Conservation (phyloP, 2,329 filamentous ascomycete genomes). For the Penicillium hordei region DNA sequence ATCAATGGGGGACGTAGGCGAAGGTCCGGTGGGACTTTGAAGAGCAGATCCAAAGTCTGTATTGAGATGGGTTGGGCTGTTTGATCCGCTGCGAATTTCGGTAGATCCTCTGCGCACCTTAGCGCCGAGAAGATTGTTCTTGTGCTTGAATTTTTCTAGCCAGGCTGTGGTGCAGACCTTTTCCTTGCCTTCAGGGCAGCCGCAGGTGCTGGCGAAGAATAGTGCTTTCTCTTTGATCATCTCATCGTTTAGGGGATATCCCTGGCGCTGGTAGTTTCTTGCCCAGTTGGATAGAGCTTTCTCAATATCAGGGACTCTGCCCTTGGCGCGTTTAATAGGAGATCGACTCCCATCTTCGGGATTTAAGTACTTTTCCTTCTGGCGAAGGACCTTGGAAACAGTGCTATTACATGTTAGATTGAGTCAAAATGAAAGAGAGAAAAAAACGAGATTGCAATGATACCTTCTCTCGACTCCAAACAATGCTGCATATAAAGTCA, state of each 20-base stretch:
- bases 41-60: constrained; percentile 57
- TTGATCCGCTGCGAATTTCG: constrained; percentile 63
- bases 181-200: constrained; percentile 68
- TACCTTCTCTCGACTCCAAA: constrained; percentile 99
- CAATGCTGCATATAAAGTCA: constrained; percentile 56
- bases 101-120: constrained; percentile 56
- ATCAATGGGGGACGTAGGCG: constrained; percentile 67
- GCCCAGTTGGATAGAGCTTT: constrained; percentile 86
- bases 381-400: constrained; percentile 93
- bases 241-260: constrained; percentile 71
- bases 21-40: constrained; percentile 66
- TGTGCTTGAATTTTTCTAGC: constrained; percentile 95
- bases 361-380: constrained; percentile 91
- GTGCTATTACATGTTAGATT: constrained; percentile 61
- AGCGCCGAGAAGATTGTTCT: constrained; percentile 64
- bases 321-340: constrained; percentile 77
- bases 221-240: constrained; percentile 80
- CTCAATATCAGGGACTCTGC: constrained; percentile 87
- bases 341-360: constrained; percentile 76
- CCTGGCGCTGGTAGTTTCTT: constrained; percentile 74
- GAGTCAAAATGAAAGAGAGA: constrained; percentile 19
- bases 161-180: constrained; percentile 73
- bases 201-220: constrained; percentile 74
- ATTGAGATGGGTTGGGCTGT: constrained; percentile 60
- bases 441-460: constrained; percentile 7